Evolutionary conservation across 805 yeast genomes (phyloP).

Genomic region (Candida nonsorbophila): DNA sequence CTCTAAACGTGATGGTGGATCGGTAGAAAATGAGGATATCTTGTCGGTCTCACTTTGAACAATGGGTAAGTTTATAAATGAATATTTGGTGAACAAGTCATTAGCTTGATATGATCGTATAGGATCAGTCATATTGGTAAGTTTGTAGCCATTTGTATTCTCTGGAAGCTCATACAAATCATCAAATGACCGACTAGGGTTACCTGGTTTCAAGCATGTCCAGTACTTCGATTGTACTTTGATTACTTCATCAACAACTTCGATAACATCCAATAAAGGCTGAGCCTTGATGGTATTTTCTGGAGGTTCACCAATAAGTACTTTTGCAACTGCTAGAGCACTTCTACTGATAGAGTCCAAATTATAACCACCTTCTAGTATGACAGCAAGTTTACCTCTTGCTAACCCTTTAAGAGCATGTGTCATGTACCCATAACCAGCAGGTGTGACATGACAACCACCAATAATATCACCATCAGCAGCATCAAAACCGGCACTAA

Average conservation of each 20-base stretch:
- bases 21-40: slow-evolving; percentile 24
- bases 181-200: slow-evolving; percentile 33
- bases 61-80: slow-evolving; percentile 67
- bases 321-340: slow-evolving; percentile 89
- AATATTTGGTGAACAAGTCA: slow-evolving; percentile 47
- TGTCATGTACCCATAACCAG: slow-evolving; percentile 95
- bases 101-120: slow-evolving; percentile 67
- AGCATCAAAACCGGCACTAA: slow-evolving; percentile 96
- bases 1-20: slow-evolving; percentile 46
- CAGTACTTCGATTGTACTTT: slow-evolving; percentile 80
- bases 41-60: slow-evolving; percentile 19
- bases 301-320: slow-evolving; percentile 92
- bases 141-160: slow-evolving; percentile 17
- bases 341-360: slow-evolving; percentile 85
- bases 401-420: slow-evolving; percentile 85
- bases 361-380: slow-evolving; percentile 95
- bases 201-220: slow-evolving; percentile 76
- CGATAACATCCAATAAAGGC: slow-evolving; percentile 74
- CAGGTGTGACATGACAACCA: slow-evolving; percentile 92
- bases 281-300: slow-evolving; percentile 59
- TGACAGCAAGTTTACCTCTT: slow-evolving; percentile 81
- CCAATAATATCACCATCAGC: slow-evolving; percentile 98
- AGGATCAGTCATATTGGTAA: slow-evolving; percentile 63
- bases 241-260: slow-evolving; percentile 75
- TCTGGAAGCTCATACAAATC: slow-evolving; percentile 34